These are phyloP conservation scores for Coemansia sp. DNA, from an alignment of 192 early-diverging fungal species.

Conservation along the genomic window DNA sequence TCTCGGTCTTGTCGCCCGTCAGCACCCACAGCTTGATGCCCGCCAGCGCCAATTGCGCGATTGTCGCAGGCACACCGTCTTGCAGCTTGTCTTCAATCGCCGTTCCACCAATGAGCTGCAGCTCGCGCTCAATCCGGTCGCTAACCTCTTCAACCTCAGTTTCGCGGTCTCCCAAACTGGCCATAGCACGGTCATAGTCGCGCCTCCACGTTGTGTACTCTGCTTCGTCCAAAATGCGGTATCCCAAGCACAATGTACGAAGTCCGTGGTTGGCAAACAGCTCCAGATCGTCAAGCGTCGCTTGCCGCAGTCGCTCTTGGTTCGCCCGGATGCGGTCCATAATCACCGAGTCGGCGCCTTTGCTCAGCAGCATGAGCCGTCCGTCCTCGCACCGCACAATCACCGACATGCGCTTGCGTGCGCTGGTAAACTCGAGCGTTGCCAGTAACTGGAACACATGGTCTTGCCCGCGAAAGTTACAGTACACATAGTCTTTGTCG, in stretches of 20 bases:
- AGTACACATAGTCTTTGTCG: conserved; percentile 62
- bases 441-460: conserved; percentile 66
- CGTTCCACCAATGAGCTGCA: conserved; percentile 90
- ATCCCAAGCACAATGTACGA: conserved; percentile 86
- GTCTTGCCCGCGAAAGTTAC: conserved; percentile 74
- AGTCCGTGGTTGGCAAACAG: conserved; percentile 76
- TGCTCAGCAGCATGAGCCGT: conserved; percentile 78
- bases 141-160: conserved; percentile 72
- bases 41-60: conserved; percentile 76
- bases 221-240: conserved; percentile 66
- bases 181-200: conserved; percentile 71
- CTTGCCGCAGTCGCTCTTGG: conserved; percentile 69
- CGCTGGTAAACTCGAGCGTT: conserved; percentile 88
- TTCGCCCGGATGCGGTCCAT: conserved; percentile 72
- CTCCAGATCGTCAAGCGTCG: conserved; percentile 76
- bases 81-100: conserved; percentile 98
- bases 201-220: conserved; percentile 71
- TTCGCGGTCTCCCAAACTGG: conserved; percentile 77
- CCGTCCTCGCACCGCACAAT: conserved; percentile 76
- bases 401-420: conserved; percentile 96
- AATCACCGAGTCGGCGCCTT: conserved; percentile 95
- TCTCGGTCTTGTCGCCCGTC: conserved; percentile 97
- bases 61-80: conserved; percentile 94
- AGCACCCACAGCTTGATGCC: conserved; percentile 97
- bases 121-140: conserved; percentile 74